phyloP scores from a whole-genome alignment of 306 rosid species.

The Cicer yamashitae region DNA sequence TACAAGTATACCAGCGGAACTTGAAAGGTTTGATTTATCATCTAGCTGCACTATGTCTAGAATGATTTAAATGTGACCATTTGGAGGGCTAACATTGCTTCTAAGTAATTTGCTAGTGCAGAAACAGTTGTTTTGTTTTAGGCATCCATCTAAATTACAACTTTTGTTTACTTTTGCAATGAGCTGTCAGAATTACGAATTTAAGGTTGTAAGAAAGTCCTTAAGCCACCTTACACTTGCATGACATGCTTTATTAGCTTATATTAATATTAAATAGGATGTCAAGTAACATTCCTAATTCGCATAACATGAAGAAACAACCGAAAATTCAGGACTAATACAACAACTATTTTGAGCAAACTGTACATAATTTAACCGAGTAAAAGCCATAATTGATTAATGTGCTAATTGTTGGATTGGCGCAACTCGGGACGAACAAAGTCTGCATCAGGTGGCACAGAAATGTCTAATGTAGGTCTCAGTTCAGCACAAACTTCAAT shows the following conservation, averaged over 20 bases:
- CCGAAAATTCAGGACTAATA: background rate
- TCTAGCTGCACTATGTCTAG: too few species aligned
- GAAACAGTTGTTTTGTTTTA: too few species aligned
- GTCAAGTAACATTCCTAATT: slow-evolving; percentile 39
- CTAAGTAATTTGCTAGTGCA: too few species aligned
- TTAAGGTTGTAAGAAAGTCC: background rate
- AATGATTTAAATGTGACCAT: too few species aligned
- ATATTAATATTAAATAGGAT: background rate
- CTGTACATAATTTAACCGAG: slow-evolving; percentile 16
- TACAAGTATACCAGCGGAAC: too few species aligned
- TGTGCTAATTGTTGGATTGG: slow-evolving; percentile 57
- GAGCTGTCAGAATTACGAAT: background rate
- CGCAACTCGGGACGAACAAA: slow-evolving; percentile 97
- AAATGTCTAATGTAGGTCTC: slow-evolving; percentile 92
- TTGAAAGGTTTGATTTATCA: too few species aligned
- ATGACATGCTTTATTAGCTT: slow-evolving; percentile 3
- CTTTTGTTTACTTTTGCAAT: background rate
- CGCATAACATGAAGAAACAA: slow-evolving; percentile 17
- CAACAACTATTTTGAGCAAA: slow-evolving; percentile 13
- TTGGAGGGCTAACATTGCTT: too few species aligned
- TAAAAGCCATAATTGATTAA: slow-evolving; percentile 8
- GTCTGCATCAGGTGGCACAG: slow-evolving; percentile 86
- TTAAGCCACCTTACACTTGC: background rate
- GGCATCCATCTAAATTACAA: too few species aligned
- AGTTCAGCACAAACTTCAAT: slow-evolving; percentile 85